A percentile compares a stretch with the other conserved stretches of the same genome.
phyloP scores from a whole-genome alignment of 148 eudicot genomes.

The Arbutus unedo region DNA sequence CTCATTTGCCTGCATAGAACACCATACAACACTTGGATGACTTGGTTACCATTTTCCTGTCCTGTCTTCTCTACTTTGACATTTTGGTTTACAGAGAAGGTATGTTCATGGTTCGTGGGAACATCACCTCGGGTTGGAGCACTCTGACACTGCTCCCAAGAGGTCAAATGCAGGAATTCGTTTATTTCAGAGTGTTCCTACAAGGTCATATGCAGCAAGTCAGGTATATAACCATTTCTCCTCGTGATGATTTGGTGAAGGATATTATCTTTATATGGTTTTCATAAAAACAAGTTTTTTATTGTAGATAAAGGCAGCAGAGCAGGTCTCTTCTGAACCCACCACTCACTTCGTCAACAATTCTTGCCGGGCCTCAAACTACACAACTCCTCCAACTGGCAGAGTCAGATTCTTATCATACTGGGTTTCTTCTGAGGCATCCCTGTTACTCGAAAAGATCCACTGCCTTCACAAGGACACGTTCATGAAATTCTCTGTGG shows the following conservation, averaged over 20 bases:
- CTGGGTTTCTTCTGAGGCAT: conserved; percentile 9
- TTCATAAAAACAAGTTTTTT: neutral
- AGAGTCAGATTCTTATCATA: conserved; percentile 5
- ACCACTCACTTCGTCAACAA: neutral
- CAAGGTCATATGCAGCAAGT: neutral
- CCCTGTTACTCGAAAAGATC: conserved; percentile 5
- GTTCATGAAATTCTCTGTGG: conserved; percentile 1
- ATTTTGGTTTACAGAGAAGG: conserved; percentile 44
- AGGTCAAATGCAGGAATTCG: conserved; percentile 68
- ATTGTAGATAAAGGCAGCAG: neutral
- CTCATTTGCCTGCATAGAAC: neutral
- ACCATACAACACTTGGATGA: neutral
- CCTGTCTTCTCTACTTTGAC: neutral
- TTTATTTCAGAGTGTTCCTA: conserved; percentile 32
- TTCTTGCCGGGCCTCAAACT: neutral
- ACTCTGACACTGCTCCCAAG: conserved; percentile 65
- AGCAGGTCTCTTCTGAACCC: conserved; percentile 2
- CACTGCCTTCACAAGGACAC: conserved; percentile 5
- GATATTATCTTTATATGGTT: neutral
- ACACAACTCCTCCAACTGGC: neutral
- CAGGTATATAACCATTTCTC: neutral
- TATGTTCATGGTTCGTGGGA: conserved; percentile 91
- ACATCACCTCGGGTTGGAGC: conserved; percentile 95
- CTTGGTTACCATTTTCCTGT: neutral
- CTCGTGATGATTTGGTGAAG: neutral